Conservation (phyloP, 2,329 filamentous ascomycete species). For the Parastagonospora nodorum region DNA sequence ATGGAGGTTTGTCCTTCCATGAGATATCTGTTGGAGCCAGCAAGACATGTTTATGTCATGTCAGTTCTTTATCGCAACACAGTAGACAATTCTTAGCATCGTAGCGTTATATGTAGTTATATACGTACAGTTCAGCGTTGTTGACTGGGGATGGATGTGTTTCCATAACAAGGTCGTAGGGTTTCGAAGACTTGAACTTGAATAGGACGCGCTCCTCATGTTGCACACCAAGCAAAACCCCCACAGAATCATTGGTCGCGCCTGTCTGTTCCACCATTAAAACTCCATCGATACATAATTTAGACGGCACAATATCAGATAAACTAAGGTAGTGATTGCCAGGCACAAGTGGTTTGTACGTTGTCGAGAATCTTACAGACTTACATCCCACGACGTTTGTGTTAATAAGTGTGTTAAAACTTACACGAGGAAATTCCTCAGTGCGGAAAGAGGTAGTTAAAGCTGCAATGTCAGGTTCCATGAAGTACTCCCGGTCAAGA, state of each 20-base stretch:
- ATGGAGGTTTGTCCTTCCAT: slow-evolving; percentile 18
- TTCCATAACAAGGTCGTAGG: slow-evolving; percentile 15
- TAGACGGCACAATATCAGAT: slow-evolving; percentile 17
- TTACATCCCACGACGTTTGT: slow-evolving; percentile 10
- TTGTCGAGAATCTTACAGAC: slow-evolving; percentile 16
- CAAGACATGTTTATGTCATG: background rate
- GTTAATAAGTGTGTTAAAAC: slow-evolving; percentile 21
- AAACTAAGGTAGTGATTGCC: slow-evolving; percentile 22
- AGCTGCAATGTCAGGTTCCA: background rate
- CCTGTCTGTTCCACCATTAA: slow-evolving; percentile 9
- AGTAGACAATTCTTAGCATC: too few relatives aligned
- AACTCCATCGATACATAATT: slow-evolving; percentile 16
- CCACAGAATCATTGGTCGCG: slow-evolving; percentile 17
- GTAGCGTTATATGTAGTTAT: too few relatives aligned
- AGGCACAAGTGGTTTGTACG: slow-evolving; percentile 9
- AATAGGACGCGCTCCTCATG: slow-evolving; percentile 18
- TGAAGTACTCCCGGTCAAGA: slow-evolving; percentile 7
- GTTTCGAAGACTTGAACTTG: slow-evolving; percentile 4
- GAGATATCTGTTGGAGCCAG: background rate
- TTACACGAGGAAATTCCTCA: slow-evolving; percentile 18
- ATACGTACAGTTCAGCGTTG: slow-evolving; percentile 18
- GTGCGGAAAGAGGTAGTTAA: slow-evolving; percentile 7
- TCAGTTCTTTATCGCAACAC: too few relatives aligned
- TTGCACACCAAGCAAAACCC: slow-evolving; percentile 21
- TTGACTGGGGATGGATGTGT: slow-evolving; percentile 13